Evolutionary conservation across 139 green algal genomes (phyloP), one percentile per base, ranked within the genome.

Genomic region (Coccomyxa sp.): DNA sequence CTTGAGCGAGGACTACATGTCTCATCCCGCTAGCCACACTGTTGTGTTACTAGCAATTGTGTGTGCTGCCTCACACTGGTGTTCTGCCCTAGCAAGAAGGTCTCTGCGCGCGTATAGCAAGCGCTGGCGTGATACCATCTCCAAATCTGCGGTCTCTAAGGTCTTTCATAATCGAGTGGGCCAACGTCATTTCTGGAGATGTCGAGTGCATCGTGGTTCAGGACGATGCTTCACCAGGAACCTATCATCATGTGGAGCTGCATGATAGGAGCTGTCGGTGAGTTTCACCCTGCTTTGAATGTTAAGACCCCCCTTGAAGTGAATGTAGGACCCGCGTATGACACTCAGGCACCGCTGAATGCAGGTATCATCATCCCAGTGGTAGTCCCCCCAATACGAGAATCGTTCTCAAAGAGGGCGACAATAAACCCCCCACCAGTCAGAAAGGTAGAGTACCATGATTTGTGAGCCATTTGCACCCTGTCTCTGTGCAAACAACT

Each of bases 161-260:
- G n/a, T 16, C 8, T 24, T 14, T 72, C 12, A 14, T 35, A 36
- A 16, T 72, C 33, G 64, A 72, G 14, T 36, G 8, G 64, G 64
- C 16, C 64, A 72, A 24, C 64, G 33, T 72, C 16, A 16, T 24
- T 75, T 8, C 76, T 6, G 50, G 35, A 6, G 50, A 31, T 27
- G 55, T 50, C 31, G 54, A n/a, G n/a, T n/a, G n/a, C n/a, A n/a
- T n/a, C 50, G 50, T 64, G 50, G 50, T 64, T 88, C 8, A 54
- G 76, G 10, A 78, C 33, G 27, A 39, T 73, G 9, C 27, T 87
- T 33, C 75, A 85, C 41, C 70, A 79, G n/a, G 79, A 90, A 44
- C 86, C 86, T 0, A 85, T 90, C n/a, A 86, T 90, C 18, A 54
- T 86, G 16, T 90, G 86, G 86, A 82, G 69, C 29, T 86, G 84